These are phyloP conservation scores for Rhododendron henanense DNA, from an alignment of 148 eudicot genomes.

Conservation along the genomic window DNA sequence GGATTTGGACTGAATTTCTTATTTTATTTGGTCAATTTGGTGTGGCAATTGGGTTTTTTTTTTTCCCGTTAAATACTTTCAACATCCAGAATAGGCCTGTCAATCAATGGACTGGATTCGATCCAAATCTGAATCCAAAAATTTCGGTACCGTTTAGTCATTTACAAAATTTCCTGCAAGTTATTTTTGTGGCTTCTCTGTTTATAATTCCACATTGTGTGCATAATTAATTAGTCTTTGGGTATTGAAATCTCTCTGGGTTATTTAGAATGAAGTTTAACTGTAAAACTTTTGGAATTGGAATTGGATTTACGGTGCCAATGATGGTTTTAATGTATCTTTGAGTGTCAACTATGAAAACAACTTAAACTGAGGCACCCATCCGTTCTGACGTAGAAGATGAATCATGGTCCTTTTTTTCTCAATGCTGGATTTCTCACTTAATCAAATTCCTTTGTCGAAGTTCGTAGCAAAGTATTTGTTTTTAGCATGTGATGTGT, in stretches of 20 bases:
- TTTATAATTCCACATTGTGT: neutral
- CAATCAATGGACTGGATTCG: neutral
- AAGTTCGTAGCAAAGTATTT: neutral
- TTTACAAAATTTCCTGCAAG: neutral
- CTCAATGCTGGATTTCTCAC: neutral
- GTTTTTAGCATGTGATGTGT: neutral
- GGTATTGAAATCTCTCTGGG: neutral
- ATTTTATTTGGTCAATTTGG: neutral
- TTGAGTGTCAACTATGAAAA: constrained; percentile 6
- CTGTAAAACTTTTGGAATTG: neutral
- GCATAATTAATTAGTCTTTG: neutral
- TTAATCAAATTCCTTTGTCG: neutral
- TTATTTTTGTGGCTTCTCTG: neutral
- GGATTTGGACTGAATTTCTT: neutral
- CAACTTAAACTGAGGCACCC: constrained; percentile 11
- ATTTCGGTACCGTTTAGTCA: constrained; percentile 7
- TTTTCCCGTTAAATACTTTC: neutral
- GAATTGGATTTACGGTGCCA: neutral
- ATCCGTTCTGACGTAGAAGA: neutral
- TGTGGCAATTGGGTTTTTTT: neutral
- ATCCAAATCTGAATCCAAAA: no score
- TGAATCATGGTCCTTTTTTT: neutral
- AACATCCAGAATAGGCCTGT: no score
- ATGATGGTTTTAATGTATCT: constrained; percentile 9
- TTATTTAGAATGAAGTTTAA: neutral